phyloP scores from a whole-genome alignment of 768 basidiomycete genomes.

The Leccinellum albellum region DNA sequence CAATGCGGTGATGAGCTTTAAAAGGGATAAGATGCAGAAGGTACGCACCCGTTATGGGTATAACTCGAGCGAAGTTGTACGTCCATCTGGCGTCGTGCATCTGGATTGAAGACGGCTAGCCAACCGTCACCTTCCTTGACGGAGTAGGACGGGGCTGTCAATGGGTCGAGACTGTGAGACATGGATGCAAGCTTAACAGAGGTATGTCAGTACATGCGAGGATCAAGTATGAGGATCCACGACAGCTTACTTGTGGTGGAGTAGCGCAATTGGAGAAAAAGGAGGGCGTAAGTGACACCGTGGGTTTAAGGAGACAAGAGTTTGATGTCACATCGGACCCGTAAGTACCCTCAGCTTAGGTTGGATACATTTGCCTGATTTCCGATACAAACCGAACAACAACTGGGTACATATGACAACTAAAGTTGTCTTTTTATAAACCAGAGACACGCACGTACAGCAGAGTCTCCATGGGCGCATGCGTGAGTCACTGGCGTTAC shows the following conservation, averaged over 20 bases:
- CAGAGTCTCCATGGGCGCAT: no score
- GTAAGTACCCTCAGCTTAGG: not conserved
- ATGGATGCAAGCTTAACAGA: conserved; percentile 10
- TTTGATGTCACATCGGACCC: conserved; percentile 7
- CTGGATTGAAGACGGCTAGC: conserved; percentile 52
- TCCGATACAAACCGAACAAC: not conserved
- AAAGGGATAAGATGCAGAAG: conserved; percentile 12
- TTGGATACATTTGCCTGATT: conserved; percentile 12
- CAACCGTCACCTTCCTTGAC: conserved; percentile 50
- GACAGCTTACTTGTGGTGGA: conserved; percentile 3
- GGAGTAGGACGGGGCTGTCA: conserved; percentile 26
- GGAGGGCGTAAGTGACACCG: not conserved
- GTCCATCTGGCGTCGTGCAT: conserved; percentile 46
- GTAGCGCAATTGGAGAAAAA: not conserved
- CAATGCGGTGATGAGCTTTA: conserved; percentile 5
- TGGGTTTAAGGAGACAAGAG: not conserved
- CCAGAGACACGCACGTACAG: not conserved
- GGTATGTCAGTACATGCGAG: conserved; percentile 3
- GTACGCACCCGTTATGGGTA: conserved; percentile 73
- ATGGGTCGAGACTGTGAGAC: conserved; percentile 26
- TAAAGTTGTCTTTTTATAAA: conserved; percentile 3
- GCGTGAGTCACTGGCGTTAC: not conserved
- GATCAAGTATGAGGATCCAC: not conserved
- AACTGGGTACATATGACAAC: not conserved
- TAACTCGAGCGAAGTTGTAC: conserved; percentile 65